A percentile compares a stretch with the other conserved stretches of the same genome.
phyloP scores from a whole-genome alignment of 768 basidiomycete genomes.

The Coprinopsis strossmayeri region DNA sequence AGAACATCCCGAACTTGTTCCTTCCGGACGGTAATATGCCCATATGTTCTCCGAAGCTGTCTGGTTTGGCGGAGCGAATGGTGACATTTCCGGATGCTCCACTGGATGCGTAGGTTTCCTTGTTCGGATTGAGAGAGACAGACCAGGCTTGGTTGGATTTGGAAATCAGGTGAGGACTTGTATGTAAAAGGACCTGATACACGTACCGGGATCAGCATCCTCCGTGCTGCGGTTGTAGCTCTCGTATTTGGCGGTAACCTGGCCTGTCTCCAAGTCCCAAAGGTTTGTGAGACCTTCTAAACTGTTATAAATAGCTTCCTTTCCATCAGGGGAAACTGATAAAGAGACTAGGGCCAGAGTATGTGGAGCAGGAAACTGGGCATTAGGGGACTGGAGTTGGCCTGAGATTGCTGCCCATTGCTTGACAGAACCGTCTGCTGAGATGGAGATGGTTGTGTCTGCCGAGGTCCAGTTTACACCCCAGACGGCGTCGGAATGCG shows the following conservation, averaged over 20 bases:
- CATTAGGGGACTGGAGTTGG: conserved; percentile 46
- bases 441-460: conserved; percentile 61
- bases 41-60: conserved; percentile 62
- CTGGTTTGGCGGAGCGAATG: conserved; percentile 62
- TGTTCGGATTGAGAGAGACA: conserved; percentile 72
- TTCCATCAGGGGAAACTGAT: conserved; percentile 62
- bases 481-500: conserved; percentile 78
- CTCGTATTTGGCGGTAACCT: conserved; percentile 59
- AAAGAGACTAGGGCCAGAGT: conserved; percentile 82
- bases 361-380: conserved; percentile 57
- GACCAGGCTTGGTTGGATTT: conserved; percentile 60
- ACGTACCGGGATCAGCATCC: conserved; percentile 60
- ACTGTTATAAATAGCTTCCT: conserved; percentile 67
- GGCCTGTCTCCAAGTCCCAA: conserved; percentile 63
- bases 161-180: no score
- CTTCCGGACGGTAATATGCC: conserved; percentile 58
- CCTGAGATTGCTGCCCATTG: conserved; percentile 67
- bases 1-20: conserved; percentile 72
- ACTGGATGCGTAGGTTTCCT: conserved; percentile 68
- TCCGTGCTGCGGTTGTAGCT: conserved; percentile 59
- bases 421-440: conserved; percentile 72
- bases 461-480: conserved; percentile 64
- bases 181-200: conserved; percentile 8
- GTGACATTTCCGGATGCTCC: conserved; percentile 65
- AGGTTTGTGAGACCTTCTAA: conserved; percentile 78